Evolutionary conservation across 1,284 basidiomycete genomes (phyloP).

Genomic region (Singerocomus rubriflavus): DNA sequence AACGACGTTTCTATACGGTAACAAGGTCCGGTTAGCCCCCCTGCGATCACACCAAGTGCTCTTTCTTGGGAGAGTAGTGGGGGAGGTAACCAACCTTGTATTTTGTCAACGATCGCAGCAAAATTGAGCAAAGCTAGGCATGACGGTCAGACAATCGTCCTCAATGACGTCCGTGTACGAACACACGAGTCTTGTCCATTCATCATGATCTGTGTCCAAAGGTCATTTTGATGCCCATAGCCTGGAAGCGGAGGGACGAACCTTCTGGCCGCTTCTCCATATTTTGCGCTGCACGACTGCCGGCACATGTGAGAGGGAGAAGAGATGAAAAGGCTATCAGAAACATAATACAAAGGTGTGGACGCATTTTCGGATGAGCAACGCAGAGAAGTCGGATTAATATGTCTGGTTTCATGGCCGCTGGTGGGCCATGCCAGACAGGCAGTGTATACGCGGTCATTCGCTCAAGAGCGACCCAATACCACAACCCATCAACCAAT

Average conservation of each 20-base stretch:
- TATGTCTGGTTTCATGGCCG: neutral
- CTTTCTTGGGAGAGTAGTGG: too few relatives aligned
- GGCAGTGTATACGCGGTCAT: neutral
- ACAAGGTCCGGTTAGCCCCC: neutral
- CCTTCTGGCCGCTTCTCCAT: neutral
- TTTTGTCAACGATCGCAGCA: neutral
- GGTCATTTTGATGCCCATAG: neutral
- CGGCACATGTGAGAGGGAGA: neutral
- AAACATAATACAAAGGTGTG: neutral
- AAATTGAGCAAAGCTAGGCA: neutral
- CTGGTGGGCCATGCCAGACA: neutral
- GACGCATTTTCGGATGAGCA: slow-evolving; percentile 7
- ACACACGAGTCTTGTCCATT: slow-evolving; percentile 9
- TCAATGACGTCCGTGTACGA: neutral
- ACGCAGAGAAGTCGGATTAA: neutral
- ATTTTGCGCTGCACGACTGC: neutral
- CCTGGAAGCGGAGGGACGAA: slow-evolving; percentile 1
- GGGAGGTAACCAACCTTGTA: slow-evolving; percentile 1
- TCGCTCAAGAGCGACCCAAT: neutral
- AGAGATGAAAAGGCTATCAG: neutral
- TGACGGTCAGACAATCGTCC: neutral
- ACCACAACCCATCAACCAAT: too few relatives aligned
- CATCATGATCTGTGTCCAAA: neutral
- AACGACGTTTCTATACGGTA: neutral
- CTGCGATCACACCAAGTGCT: too few relatives aligned